Percentiles rank a stretch among this genome's conserved stretches.
These are phyloP conservation scores for Xylaria telfairii DNA, from an alignment of 495 filamentous ascomycete species.

Conservation along the genomic window DNA sequence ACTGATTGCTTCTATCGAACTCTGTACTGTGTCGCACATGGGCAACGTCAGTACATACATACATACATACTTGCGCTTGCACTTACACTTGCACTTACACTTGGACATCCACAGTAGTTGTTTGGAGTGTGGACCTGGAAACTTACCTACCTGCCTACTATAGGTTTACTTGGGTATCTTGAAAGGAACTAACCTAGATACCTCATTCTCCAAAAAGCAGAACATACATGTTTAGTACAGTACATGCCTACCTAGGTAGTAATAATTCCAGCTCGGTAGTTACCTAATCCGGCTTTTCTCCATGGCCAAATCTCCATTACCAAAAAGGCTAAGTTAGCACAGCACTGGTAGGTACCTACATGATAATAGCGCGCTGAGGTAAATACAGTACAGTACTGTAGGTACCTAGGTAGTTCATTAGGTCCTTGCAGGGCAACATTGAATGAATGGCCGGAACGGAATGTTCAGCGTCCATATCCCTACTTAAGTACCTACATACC, in stretches of 20 bases:
- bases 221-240: too few relatives aligned
- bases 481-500: too few relatives aligned
- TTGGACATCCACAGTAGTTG: neutral
- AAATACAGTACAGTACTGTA: neutral
- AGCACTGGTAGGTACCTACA: neutral
- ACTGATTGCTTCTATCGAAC: neutral
- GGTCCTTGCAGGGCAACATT: neutral
- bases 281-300: conserved; percentile 16
- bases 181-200: neutral
- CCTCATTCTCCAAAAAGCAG: too few relatives aligned
- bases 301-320: neutral
- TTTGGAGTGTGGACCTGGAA: neutral
- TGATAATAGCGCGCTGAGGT: neutral
- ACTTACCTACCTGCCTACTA: neutral
- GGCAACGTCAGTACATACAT: too few relatives aligned
- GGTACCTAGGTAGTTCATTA: too few relatives aligned
- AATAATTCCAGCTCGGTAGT: conserved; percentile 12
- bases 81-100: neutral
- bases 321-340: conserved; percentile 10
- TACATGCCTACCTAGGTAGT: too few relatives aligned
- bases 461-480: neutral
- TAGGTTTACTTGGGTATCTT: neutral
- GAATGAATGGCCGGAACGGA: conserved; percentile 3
- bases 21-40: conserved; percentile 7
- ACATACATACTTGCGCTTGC: neutral